Percentiles rank a stretch among this genome's conserved stretches.
Conservation (phyloP, 2,329 filamentous ascomycete species). For the Talaromyces sp. region DNA sequence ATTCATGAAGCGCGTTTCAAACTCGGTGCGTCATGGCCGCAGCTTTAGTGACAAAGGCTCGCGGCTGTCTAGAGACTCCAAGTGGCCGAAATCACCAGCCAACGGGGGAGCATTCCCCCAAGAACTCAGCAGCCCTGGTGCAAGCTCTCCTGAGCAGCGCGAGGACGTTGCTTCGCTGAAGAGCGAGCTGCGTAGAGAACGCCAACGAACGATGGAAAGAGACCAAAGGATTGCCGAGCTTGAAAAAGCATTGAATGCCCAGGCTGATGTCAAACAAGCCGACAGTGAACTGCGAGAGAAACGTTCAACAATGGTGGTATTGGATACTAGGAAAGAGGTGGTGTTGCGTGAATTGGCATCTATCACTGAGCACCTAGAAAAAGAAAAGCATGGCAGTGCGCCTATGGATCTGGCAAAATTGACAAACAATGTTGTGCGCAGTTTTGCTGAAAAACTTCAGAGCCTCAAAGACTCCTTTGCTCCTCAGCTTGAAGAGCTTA, state of each 20-base stretch:
- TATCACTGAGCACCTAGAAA: conserved; percentile 80
- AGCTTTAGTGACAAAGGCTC: conserved; percentile 70
- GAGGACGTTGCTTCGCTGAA: conserved; percentile 62
- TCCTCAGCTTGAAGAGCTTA: conserved; percentile 75
- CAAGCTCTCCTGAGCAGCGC: conserved; percentile 50
- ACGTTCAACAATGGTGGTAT: conserved; percentile 86
- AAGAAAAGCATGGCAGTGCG: conserved; percentile 75
- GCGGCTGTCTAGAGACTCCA: conserved; percentile 55
- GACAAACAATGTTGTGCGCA: conserved; percentile 57
- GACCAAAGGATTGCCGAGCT: conserved; percentile 84
- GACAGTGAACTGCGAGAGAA: conserved; percentile 89
- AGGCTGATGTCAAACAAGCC: conserved; percentile 63
- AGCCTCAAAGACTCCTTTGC: conserved; percentile 75
- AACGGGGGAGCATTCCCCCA: conserved; percentile 20
- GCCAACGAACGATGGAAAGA: conserved; percentile 78
- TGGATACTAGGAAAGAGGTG: conserved; percentile 92
- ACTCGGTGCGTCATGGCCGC: conserved; percentile 86
- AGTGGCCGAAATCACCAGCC: conserved; percentile 67
- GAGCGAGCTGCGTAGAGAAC: conserved; percentile 74
- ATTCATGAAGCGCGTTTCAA: conserved; percentile 82
- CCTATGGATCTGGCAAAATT: conserved; percentile 72
- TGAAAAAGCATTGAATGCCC: conserved; percentile 53
- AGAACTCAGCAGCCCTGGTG: conserved; percentile 65
- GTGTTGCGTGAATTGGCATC: conserved; percentile 89
- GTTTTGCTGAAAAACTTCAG: conserved; percentile 58